phyloP scores from a whole-genome alignment of 768 basidiomycete genomes.

The Hypholoma fasciculare region DNA sequence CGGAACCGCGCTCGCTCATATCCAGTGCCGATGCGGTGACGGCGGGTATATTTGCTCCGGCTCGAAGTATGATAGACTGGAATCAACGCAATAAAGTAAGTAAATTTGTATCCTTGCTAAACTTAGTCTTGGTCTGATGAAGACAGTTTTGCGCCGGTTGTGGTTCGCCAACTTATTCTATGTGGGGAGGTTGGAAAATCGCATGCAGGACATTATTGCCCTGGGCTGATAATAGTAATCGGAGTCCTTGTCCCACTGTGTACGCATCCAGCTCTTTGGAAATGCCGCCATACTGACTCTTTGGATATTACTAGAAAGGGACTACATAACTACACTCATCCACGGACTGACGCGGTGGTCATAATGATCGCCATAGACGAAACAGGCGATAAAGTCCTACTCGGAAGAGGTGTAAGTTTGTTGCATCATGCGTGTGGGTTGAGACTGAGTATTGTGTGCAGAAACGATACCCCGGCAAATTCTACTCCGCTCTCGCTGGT shows the following conservation, averaged over 20 bases:
- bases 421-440: not conserved
- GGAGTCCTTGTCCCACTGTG: slow-evolving; percentile 72
- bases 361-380: slow-evolving; percentile 88
- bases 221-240: slow-evolving; percentile 65
- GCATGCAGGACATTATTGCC: slow-evolving; percentile 75
- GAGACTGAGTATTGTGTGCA: slow-evolving; percentile 20
- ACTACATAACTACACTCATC: slow-evolving; percentile 83
- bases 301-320: slow-evolving; percentile 54
- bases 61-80: slow-evolving; percentile 89
- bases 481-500: slow-evolving; percentile 91
- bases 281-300: not conserved
- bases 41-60: slow-evolving; percentile 76
- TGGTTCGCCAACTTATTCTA: slow-evolving; percentile 74
- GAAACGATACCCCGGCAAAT: slow-evolving; percentile 66
- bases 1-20: slow-evolving; percentile 63
- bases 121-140: not conserved
- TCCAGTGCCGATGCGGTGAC: slow-evolving; percentile 59
- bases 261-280: slow-evolving; percentile 31
- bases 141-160: slow-evolving; percentile 86
- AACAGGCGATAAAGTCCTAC: slow-evolving; percentile 77
- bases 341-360: slow-evolving; percentile 85
- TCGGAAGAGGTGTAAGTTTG: slow-evolving; percentile 81
- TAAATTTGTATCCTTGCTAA: not conserved
- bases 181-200: slow-evolving; percentile 98
- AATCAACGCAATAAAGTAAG: slow-evolving; percentile 83